Evolutionary conservation across 2,329 filamentous ascomycete genomes (phyloP), one percentile per base, ranked within the genome.

Genomic region (Hypoxylon sp.): DNA sequence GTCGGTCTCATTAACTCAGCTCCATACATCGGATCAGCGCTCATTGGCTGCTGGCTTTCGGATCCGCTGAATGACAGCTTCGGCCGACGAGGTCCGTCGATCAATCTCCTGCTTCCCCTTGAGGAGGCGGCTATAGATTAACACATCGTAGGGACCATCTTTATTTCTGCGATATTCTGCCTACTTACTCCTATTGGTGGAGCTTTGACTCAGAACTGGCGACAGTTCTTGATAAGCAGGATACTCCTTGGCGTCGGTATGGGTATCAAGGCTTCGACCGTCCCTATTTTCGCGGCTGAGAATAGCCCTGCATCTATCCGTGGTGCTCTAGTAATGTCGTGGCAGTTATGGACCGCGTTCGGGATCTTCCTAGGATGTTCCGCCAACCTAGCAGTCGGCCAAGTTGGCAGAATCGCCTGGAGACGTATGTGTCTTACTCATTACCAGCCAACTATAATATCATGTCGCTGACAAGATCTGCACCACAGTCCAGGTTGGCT

Each of bases 31-130:
- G 89, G 89, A 79, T 92, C 89, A 65, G 88, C 89, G 1, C 79
- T 92, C 48, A 79, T 92, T 58, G 89, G 91, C 11, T 93, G 89
- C 78, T 93, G 91, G 91, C 80, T 90, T 46, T 92, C 90, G 0
- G 87, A 88, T 21, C 91, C 91, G 0, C 85, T 92, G 76, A 93
- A 93, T 78, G 86, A 88, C 54, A 82, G 76, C 70, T 89, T 93
- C 69, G 91, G 91, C 7, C 87, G 91, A 51, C 84, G 90, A 6
- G 90, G 91, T 61, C 15, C 10, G 54, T 44, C 6, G 17, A 46
- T 21, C 15, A 0, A 8, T 21, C 27, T 31, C 27, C 2, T 3
- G n/a, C 7, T 13, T 50, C 21, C 1, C 2, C 46, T 21, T 19
- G 19, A 5, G 13, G 39, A 3, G 17, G 17, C 6, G 11, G 32